Percentiles rank a stretch among this genome's conserved stretches.
phyloP scores from a whole-genome alignment of 2,329 filamentous ascomycete species.

The Penicillium verrucosum region DNA sequence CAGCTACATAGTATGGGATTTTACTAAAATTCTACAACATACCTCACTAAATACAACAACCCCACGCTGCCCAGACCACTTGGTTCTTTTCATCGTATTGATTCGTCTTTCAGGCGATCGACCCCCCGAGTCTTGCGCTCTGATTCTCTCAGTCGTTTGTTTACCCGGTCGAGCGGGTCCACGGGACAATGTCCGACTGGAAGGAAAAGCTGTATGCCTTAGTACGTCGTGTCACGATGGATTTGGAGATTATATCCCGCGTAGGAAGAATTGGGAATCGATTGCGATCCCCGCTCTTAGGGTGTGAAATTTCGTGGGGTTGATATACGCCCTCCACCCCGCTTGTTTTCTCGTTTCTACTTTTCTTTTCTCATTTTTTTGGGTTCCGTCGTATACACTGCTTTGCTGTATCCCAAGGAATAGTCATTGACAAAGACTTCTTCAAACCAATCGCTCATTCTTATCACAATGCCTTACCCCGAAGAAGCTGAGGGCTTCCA shows the following conservation, averaged over 20 bases:
- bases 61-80: background rate
- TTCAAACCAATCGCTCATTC: slow-evolving; percentile 6
- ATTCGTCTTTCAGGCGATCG: slow-evolving; percentile 5
- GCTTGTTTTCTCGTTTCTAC: background rate
- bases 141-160: slow-evolving; percentile 1
- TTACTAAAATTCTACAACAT: background rate
- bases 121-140: background rate
- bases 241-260: background rate
- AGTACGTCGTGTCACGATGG: background rate
- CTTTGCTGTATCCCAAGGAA: background rate
- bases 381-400: background rate
- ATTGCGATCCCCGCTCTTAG: background rate
- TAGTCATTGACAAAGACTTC: background rate
- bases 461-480: slow-evolving; percentile 43
- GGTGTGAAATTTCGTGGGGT: background rate
- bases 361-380: background rate
- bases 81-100: background rate
- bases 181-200: slow-evolving; percentile 9
- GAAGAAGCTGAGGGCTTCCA: slow-evolving; percentile 48
- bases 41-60: background rate
- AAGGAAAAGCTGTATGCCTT: background rate
- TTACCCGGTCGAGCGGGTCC: background rate
- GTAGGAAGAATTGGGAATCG: background rate
- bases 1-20: background rate
- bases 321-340: slow-evolving; percentile 13